These are phyloP conservation scores for Selaginella tamariscina DNA, from an alignment of 75 land plant species.

Conservation along the genomic window DNA sequence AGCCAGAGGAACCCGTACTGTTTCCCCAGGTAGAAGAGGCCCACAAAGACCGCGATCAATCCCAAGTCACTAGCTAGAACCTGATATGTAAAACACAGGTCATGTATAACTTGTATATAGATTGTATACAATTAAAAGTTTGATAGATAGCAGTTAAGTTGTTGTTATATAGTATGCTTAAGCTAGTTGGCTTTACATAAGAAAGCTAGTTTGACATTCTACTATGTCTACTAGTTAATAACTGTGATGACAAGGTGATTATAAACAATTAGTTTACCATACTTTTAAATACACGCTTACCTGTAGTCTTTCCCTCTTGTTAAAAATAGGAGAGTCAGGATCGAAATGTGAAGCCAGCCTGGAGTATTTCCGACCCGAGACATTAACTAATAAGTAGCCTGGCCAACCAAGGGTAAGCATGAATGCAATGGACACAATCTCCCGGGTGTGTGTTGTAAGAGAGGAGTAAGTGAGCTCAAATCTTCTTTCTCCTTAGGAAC, in stretches of 20 bases:
- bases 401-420: constrained; percentile 61
- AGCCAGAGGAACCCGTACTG: constrained; percentile 34
- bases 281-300: too few relatives aligned
- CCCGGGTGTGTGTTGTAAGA: constrained; percentile 51
- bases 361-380: constrained; percentile 46
- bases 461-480: constrained; percentile 25
- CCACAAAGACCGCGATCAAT: constrained; percentile 21
- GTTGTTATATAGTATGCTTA: too few relatives aligned
- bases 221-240: too few relatives aligned
- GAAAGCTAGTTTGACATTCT: too few relatives aligned
- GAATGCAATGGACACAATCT: constrained; percentile 30
- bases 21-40: constrained; percentile 30
- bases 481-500: constrained; percentile 51
- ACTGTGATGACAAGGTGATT: too few relatives aligned
- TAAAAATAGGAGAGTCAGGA: constrained; percentile 53
- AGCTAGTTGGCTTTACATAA: too few relatives aligned
- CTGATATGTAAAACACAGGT: too few relatives aligned
- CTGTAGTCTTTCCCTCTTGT: constrained; percentile 39
- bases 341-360: constrained; percentile 48
- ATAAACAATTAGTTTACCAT: too few relatives aligned
- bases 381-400: constrained; percentile 41
- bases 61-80: constrained; percentile 48
- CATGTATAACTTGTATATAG: too few relatives aligned
- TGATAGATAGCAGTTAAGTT: too few relatives aligned
- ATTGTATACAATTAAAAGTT: too few relatives aligned